Percentiles rank a stretch among this genome's conserved stretches.
Conservation (phyloP, 345 rosid genomes). For the Sisymbrium irio region DNA sequence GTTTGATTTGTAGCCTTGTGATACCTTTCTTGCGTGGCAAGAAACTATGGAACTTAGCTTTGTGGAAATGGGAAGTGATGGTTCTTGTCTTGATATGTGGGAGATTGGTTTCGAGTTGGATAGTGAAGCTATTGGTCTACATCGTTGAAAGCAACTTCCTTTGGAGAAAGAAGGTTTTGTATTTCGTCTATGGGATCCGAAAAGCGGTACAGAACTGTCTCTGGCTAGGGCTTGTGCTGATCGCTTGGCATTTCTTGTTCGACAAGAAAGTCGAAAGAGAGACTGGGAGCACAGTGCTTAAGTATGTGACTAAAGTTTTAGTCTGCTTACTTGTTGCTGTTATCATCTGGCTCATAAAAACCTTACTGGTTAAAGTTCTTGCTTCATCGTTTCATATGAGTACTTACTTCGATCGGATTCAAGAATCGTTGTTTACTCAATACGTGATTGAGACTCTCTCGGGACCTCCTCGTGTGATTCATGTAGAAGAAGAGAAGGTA, state of each 20-base stretch:
- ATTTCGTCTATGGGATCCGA: conserved; percentile 81
- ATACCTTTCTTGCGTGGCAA: conserved; percentile 36
- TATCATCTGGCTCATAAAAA: conserved; percentile 77
- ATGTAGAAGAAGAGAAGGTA: conserved; percentile 49
- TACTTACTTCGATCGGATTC: conserved; percentile 88
- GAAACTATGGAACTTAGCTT: conserved; percentile 47
- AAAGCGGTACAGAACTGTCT: conserved; percentile 83
- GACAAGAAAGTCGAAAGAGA: conserved; percentile 62
- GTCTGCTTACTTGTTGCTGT: conserved; percentile 69
- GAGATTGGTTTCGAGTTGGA: conserved; percentile 82
- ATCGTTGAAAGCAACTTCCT: conserved; percentile 74
- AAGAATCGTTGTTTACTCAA: conserved; percentile 77
- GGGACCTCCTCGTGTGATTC: conserved; percentile 69
- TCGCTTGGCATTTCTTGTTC: conserved; percentile 78
- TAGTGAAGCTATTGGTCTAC: conserved; percentile 59
- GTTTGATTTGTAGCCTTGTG: conserved; percentile 53
- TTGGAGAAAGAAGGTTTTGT: conserved; percentile 69
- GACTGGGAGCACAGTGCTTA: conserved; percentile 31
- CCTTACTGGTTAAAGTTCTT: conserved; percentile 79
- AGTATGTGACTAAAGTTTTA: conserved; percentile 57
- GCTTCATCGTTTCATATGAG: conserved; percentile 91
- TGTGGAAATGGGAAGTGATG: conserved; percentile 94
- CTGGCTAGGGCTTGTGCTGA: conserved; percentile 79
- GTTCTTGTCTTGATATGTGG: conserved; percentile 78
- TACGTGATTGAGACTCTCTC: conserved; percentile 78